Evolutionary conservation across 2,329 filamentous ascomycete species (phyloP).

Genomic region (Myotisia sp.): DNA sequence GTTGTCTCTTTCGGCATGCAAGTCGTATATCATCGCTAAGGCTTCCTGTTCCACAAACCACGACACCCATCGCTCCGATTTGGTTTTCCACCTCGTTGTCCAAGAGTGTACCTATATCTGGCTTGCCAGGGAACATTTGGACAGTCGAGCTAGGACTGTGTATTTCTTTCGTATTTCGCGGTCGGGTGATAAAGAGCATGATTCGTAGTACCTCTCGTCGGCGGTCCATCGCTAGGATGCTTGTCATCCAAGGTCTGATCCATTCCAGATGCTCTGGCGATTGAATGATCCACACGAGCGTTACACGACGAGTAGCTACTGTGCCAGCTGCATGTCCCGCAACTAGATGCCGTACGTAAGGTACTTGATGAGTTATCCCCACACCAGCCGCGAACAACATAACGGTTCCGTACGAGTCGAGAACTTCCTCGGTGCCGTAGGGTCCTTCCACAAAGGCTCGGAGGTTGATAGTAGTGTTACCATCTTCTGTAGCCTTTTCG

Average conservation of each 20-base stretch:
- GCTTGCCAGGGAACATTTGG: slow-evolving; percentile 81
- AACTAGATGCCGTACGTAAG: slow-evolving; percentile 67
- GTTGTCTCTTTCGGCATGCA: slow-evolving; percentile 50
- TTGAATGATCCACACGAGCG: slow-evolving; percentile 84
- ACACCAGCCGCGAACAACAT: slow-evolving; percentile 86
- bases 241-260: slow-evolving; percentile 74
- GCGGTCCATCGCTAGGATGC: slow-evolving; percentile 62
- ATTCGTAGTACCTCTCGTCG: slow-evolving; percentile 73
- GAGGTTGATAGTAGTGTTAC: slow-evolving; percentile 44
- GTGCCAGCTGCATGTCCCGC: slow-evolving; percentile 54
- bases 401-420: slow-evolving; percentile 83
- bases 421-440: slow-evolving; percentile 67
- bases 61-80: slow-evolving; percentile 76
- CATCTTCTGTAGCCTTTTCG: slow-evolving; percentile 46
- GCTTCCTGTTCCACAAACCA: slow-evolving; percentile 61
- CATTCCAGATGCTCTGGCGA: slow-evolving; percentile 81
- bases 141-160: slow-evolving; percentile 63
- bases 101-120: slow-evolving; percentile 66
- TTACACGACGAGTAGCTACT: slow-evolving; percentile 65
- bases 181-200: slow-evolving; percentile 79
- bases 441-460: slow-evolving; percentile 76
- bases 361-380: slow-evolving; percentile 89
- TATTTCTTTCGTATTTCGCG: slow-evolving; percentile 69
- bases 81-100: slow-evolving; percentile 68
- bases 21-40: slow-evolving; percentile 62